Evolutionary conservation across 495 filamentous ascomycete species (phyloP).

Genomic region (Bathelium albidoporum): DNA sequence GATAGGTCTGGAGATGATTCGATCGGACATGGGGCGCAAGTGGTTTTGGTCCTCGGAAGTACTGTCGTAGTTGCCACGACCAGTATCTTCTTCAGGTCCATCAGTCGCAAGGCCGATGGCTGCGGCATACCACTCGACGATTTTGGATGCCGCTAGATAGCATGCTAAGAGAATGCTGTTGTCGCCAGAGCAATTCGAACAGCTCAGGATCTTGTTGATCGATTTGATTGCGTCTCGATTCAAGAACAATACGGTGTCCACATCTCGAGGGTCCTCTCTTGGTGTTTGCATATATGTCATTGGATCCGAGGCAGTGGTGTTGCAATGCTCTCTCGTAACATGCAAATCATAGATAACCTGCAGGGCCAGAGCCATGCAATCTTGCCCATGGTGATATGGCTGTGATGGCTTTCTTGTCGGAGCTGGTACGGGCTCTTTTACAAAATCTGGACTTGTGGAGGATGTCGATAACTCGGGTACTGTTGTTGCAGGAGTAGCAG

Average conservation of each 20-base stretch:
- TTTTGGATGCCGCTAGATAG: conserved; percentile 5
- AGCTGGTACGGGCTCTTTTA: background rate
- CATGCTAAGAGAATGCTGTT: background rate
- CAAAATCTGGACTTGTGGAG: background rate
- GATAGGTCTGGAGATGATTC: conserved; percentile 2
- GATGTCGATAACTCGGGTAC: background rate
- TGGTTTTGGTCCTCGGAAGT: background rate
- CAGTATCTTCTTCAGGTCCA: background rate
- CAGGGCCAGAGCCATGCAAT: conserved; percentile 6
- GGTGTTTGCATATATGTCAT: conserved; percentile 4
- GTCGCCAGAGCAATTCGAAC: background rate
- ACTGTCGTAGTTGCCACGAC: background rate
- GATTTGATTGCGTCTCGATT: conserved; percentile 3
- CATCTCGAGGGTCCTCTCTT: conserved; percentile 1
- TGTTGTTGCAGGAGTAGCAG: background rate
- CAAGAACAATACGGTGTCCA: conserved; percentile 1
- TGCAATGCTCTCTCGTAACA: background rate
- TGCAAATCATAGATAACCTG: conserved; percentile 5
- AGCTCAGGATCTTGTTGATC: conserved; percentile 3
- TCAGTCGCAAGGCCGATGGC: background rate
- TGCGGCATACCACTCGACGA: conserved; percentile 5
- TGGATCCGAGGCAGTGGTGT: background rate
- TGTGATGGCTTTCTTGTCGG: background rate
- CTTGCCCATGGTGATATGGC: background rate
- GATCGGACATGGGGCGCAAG: conserved; percentile 5